phyloP scores from a whole-genome alignment of 345 rosid species.

The Salix brachista region DNA sequence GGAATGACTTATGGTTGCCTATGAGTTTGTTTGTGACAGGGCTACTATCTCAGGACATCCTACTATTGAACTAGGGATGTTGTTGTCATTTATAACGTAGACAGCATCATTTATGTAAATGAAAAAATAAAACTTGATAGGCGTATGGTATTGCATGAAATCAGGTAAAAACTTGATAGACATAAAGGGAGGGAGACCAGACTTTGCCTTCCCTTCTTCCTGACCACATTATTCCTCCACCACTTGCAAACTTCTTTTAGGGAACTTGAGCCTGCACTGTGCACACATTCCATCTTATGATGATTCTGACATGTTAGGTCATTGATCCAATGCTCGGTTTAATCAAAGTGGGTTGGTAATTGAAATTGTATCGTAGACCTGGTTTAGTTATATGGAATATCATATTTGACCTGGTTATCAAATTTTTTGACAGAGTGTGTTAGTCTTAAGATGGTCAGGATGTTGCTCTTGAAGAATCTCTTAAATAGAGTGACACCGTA shows the following conservation, averaged over 20 bases:
- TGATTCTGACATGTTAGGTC: background rate
- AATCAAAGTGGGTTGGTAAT: background rate
- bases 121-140: background rate
- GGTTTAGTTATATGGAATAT: background rate
- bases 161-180: background rate
- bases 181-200: background rate
- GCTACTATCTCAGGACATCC: background rate
- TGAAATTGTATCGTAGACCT: background rate
- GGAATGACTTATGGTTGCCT: background rate
- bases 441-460: background rate
- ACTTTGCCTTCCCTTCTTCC: background rate
- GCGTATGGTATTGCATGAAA: background rate
- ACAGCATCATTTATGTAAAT: background rate
- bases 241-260: background rate
- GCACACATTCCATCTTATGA: background rate
- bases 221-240: background rate
- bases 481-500: background rate
- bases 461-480: background rate
- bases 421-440: background rate
- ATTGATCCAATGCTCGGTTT: background rate
- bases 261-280: background rate
- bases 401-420: background rate
- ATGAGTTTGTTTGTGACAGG: background rate
- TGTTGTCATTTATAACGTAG: background rate
- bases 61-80: background rate